Conservation (phyloP, 2,329 filamentous ascomycete genomes). For the Pseudocercospora fuligena region DNA sequence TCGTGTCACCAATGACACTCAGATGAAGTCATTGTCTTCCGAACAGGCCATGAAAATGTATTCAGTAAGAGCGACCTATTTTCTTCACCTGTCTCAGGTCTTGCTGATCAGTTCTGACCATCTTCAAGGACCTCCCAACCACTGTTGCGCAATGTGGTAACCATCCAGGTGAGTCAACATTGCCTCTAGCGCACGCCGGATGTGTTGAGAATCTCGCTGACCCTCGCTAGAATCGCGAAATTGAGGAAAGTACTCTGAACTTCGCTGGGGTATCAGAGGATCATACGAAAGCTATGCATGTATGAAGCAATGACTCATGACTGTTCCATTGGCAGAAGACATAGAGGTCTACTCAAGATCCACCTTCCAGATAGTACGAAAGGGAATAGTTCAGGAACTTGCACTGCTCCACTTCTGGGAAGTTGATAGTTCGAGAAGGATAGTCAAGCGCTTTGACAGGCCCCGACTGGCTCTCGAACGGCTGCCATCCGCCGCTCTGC, state of each 20-base stretch:
- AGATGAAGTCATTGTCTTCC: neutral
- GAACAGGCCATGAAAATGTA: neutral
- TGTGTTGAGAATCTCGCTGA: neutral
- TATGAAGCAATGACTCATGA: neutral
- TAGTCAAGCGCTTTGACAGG: constrained; percentile 54
- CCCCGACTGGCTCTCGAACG: constrained; percentile 44
- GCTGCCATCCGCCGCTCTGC: constrained; percentile 45
- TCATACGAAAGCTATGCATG: neutral
- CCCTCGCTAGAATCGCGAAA: neutral
- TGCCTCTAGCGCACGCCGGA: neutral
- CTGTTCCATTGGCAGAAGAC: neutral
- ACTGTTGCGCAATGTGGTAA: too few species aligned
- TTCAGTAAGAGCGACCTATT: neutral
- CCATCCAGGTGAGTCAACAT: neutral
- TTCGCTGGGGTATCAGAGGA: neutral
- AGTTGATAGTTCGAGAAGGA: constrained; percentile 50
- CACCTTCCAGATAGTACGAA: constrained; percentile 48
- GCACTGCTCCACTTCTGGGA: constrained; percentile 59
- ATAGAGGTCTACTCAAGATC: constrained; percentile 7
- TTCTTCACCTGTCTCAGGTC: neutral
- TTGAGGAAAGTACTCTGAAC: neutral
- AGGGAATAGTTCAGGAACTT: constrained; percentile 53
- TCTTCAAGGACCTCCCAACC: too few species aligned
- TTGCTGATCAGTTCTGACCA: neutral
- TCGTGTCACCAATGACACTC: constrained; percentile 2